phyloP scores from a whole-genome alignment of 441 rosid genomes.

The Erysimum cheiri region DNA sequence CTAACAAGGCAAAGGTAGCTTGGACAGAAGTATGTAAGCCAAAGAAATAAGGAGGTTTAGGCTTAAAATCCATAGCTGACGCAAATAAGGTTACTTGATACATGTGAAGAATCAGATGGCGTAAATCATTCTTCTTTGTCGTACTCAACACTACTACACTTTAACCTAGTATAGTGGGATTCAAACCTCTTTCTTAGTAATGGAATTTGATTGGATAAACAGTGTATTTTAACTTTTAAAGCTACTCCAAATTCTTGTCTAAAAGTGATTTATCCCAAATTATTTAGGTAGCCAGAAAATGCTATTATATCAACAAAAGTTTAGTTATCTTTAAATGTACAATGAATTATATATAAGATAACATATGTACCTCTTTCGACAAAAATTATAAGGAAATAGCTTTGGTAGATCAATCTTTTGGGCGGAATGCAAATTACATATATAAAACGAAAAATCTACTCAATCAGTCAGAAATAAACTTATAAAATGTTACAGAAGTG shows the following conservation, averaged over 20 bases:
- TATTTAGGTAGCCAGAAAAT: neutral
- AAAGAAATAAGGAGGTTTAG: too few species aligned
- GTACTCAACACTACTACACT: slow-evolving; percentile 4
- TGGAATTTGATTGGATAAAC: neutral
- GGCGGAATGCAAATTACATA: neutral
- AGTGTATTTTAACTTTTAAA: neutral
- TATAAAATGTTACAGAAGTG: neutral
- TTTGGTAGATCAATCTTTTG: slow-evolving; percentile 17
- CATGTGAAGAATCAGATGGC: neutral
- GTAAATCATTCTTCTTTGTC: neutral
- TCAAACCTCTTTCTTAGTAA: neutral
- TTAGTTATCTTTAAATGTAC: slow-evolving; percentile 1
- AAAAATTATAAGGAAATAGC: neutral
- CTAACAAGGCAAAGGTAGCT: too few species aligned
- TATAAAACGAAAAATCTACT: slow-evolving; percentile 7
- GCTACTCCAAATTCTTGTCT: neutral
- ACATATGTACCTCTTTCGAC: neutral
- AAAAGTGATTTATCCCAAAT: neutral
- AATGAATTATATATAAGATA: neutral
- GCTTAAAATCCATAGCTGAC: too few species aligned
- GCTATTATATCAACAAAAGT: neutral
- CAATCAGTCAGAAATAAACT: slow-evolving; percentile 22
- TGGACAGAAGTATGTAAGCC: too few species aligned
- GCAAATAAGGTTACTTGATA: too few species aligned
- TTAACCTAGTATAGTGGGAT: slow-evolving; percentile 6